Evolutionary conservation across 371 early-diverging fungal genomes (phyloP), one percentile per base, ranked within the genome.

Genomic region (Batkoa obscura): DNA sequence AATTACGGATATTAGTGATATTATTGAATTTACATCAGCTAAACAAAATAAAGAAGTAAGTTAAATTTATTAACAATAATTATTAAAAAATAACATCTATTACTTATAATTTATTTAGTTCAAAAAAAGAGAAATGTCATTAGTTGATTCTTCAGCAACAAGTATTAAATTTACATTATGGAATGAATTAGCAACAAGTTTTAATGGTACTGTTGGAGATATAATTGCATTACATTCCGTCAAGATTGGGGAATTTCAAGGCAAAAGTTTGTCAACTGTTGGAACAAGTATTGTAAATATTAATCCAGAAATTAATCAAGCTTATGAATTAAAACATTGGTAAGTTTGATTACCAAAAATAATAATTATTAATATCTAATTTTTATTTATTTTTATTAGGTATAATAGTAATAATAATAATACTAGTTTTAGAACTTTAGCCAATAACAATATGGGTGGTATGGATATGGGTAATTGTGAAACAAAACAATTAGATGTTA

Each of bases 271-370:
- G 13, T 85, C 85, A 32, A 62, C 76, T 6, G 64, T 72, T 52
- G 64, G 66, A 17, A 56, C 65, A 12, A 69, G 81, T 45, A 63
- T 71, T 1, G 52, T 87, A 55, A 67, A 72, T 30, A 49, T 78
- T 38, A 88, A 92, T 66, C 94, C 94, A 0, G 90, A 91, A 53
- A 75, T 86, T 13, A 76, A 77, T 3, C 94, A 92, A 61, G 79
- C 87, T 0, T 79, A 82, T 57, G 63, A 63, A 32, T 73, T 98
- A 30, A 72, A 77, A 13, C 84, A 84, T 38, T 98, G 99, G 99
- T 96, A 74, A 64, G 77, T 75, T 17, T 50, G 59, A 34, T 58
- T 9, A 34, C 41, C 23, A 13, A 17, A 17, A n/a, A n/a, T n/a
- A n/a, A n/a, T n/a, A n/a, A n/a, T n/a, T n/a, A n/a, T n/a, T n/a